Conservation (phyloP, 371 early-diverging fungal genomes). For the Umbelopsis sp. region DNA sequence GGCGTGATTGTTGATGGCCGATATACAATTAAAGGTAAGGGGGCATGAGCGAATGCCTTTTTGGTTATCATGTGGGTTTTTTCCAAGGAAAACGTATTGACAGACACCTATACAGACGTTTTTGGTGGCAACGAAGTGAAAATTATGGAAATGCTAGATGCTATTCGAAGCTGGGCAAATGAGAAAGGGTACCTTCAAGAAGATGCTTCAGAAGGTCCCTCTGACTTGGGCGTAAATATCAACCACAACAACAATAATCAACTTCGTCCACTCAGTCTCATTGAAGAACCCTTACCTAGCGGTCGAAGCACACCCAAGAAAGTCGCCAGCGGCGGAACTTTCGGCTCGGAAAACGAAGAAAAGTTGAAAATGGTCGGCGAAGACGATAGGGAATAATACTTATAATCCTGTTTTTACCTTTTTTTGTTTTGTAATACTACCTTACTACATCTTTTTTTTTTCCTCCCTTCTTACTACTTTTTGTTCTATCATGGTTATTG, state of each 20-base stretch:
- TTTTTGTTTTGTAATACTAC: neutral
- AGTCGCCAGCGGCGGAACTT: conserved; percentile 40
- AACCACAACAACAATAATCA: neutral
- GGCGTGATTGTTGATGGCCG: conserved; percentile 57
- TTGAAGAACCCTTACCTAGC: conserved; percentile 1
- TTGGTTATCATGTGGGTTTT: too few relatives aligned
- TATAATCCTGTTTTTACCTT: neutral
- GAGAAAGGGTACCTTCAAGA: conserved; percentile 17
- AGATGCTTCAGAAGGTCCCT: neutral
- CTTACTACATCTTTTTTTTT: too few relatives aligned
- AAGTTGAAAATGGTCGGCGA: conserved; percentile 29
- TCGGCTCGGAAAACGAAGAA: conserved; percentile 35
- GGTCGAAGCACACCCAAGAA: conserved; percentile 22
- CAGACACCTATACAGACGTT: conserved; percentile 34
- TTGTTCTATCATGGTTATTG: too few relatives aligned
- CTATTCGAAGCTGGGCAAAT: conserved; percentile 45
- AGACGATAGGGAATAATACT: neutral
- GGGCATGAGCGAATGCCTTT: too few relatives aligned
- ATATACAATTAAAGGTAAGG: conserved; percentile 58
- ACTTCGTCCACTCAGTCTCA: neutral
- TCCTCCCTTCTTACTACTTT: too few relatives aligned
- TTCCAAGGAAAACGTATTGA: neutral
- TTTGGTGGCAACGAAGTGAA: conserved; percentile 59
- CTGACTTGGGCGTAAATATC: neutral
- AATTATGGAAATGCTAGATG: conserved; percentile 54